Evolutionary conservation across 2,329 filamentous ascomycete species (phyloP).

Genomic region (Lachnellula arida): DNA sequence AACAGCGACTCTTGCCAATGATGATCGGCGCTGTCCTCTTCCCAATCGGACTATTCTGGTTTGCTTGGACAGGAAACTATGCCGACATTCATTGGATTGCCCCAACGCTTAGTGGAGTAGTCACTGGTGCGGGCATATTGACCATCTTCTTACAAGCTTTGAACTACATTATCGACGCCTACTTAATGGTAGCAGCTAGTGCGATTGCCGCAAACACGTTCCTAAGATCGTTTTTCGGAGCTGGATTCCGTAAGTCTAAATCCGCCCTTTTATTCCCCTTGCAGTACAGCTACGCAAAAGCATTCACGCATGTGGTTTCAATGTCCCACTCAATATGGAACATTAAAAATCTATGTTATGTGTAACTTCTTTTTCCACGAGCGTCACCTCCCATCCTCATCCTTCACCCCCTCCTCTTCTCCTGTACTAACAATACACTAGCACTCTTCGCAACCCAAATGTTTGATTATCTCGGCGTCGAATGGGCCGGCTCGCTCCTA

Average conservation of each 20-base stretch:
- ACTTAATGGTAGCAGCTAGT: constrained; percentile 18
- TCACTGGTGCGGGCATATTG: constrained; percentile 55
- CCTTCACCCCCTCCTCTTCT: background rate
- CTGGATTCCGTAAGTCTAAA: constrained; percentile 38
- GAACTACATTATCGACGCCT: constrained; percentile 20
- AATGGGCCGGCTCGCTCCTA: constrained; percentile 37
- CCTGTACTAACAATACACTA: background rate
- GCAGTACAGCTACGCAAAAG: too few species aligned
- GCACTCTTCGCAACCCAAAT: constrained; percentile 34
- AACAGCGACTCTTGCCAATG: constrained; percentile 36
- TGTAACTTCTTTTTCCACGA: too few species aligned
- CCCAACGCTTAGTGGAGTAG: constrained; percentile 36
- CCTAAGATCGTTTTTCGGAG: constrained; percentile 17
- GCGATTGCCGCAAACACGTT: constrained; percentile 22
- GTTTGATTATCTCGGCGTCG: constrained; percentile 35
- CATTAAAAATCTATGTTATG: too few species aligned
- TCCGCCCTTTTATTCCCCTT: background rate
- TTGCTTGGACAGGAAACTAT: constrained; percentile 34
- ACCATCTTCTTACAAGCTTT: constrained; percentile 47
- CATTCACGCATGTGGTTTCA: too few species aligned
- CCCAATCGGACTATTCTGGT: constrained; percentile 35
- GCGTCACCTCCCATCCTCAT: too few species aligned
- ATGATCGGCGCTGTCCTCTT: constrained; percentile 37
- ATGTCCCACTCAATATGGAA: too few species aligned
- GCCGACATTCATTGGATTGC: constrained; percentile 14